Percentiles rank a stretch among this genome's conserved stretches.
These are phyloP conservation scores for Tolypocladium endophyticum DNA, from an alignment of 2,329 filamentous ascomycete species.

Conservation along the genomic window DNA sequence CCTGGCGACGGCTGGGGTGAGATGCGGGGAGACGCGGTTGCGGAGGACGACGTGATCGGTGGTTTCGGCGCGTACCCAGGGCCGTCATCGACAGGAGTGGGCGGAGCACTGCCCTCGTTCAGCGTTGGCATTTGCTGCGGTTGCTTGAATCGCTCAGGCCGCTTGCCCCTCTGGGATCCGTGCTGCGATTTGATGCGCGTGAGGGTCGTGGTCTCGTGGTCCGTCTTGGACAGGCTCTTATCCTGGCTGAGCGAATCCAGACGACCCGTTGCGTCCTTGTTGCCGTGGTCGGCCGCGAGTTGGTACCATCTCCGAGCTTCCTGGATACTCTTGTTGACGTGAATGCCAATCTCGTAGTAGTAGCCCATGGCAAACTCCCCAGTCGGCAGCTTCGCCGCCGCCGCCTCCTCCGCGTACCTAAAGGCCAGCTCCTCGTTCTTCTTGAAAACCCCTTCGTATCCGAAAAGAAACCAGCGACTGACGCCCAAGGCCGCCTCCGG, in stretches of 20 bases:
- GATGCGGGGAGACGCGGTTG: conserved; percentile 18
- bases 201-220: conserved; percentile 88
- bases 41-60: conserved; percentile 4
- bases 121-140: conserved; percentile 38
- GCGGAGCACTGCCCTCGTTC: conserved; percentile 27
- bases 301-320: conserved; percentile 86
- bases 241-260: conserved; percentile 77
- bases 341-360: conserved; percentile 93
- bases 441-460: conserved; percentile 80
- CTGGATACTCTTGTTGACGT: conserved; percentile 70
- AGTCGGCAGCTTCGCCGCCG: conserved; percentile 69
- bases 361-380: conserved; percentile 97
- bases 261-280: conserved; percentile 73
- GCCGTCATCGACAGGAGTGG: conserved; percentile 15
- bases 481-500: conserved; percentile 91
- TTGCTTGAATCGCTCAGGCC: conserved; percentile 49
- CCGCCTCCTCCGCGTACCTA: conserved; percentile 80
- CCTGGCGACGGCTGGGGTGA: conserved; percentile 33
- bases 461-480: conserved; percentile 97
- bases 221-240: conserved; percentile 75
- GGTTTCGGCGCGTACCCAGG: conserved; percentile 8
- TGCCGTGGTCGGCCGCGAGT: conserved; percentile 79
- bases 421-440: conserved; percentile 95
- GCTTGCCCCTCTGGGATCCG: conserved; percentile 54
- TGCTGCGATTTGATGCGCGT: conserved; percentile 76